Evolutionary conservation across 257 asterid species (phyloP), one percentile per base, ranked within the genome.

Genomic region (Fraxinus americana): DNA sequence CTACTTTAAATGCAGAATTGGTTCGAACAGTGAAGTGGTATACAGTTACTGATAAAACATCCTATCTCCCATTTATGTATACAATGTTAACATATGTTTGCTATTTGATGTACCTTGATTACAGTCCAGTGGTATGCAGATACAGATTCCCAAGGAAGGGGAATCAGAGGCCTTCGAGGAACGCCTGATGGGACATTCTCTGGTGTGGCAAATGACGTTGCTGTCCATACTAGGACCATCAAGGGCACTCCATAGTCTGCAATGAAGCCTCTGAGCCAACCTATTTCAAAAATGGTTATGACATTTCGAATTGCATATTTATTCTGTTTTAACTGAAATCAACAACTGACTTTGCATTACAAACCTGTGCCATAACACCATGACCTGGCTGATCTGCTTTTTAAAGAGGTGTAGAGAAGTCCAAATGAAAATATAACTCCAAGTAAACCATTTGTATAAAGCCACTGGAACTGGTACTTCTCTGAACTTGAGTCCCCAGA

Each of bases 181-280:
- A 89, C 83, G 1, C 91, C 90, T 30, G 83, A 71, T 0, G 90
- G 88, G 25, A 87, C 86, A 38, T 66, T 63, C 5, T 34, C 17
- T 7, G 94, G 90, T 14, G 81, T 43, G 13, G 69, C 3, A 35
- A 52, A 89, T 0, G 91, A 89, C 57, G 85, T 13, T 45, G 75
- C 82, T 32, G 90, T 79, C 91, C 94, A 89, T 0, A 84, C 25
- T 30, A 89, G 27, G 63, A 87, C 87, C 94, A 86, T 83, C 16
- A 86, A 67, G 1, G 91, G 91, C 75, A 89, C 91, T 27, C 93
- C 90, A 84, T 87, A 89, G 43, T 89, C 93, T 2, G 91, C 91
- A 13, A 87, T 48, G 43, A 87, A 89, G 74, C 90, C 81, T 74
- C 94, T 73, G 39, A 83, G 25, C 80, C 80, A 75, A 12, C 86